These are phyloP conservation scores for Salix brachista DNA, from an alignment of 345 rosid species.

Conservation along the genomic window DNA sequence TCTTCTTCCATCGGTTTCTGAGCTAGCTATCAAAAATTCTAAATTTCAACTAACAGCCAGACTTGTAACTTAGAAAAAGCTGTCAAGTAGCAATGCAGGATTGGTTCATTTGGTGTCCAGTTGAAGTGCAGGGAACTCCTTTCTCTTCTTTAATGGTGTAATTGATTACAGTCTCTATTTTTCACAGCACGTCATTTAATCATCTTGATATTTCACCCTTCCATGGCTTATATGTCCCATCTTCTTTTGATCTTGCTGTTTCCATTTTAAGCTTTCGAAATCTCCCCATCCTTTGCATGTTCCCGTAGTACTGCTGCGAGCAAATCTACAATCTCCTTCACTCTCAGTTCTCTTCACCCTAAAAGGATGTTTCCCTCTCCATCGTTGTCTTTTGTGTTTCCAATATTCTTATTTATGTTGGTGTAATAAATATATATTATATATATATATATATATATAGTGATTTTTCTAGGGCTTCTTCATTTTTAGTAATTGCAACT, in stretches of 20 bases:
- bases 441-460: too few species aligned
- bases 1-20: not conserved
- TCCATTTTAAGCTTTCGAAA: conserved; percentile 16
- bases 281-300: not conserved
- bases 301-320: not conserved
- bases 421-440: not conserved
- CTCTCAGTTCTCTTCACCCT: conserved; percentile 5
- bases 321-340: not conserved
- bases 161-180: not conserved
- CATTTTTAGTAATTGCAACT: not conserved
- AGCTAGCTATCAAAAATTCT: not conserved
- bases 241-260: not conserved
- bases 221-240: not conserved
- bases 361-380: not conserved
- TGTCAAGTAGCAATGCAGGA: not conserved
- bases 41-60: not conserved
- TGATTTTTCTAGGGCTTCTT: conserved; percentile 4
- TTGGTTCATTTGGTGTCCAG: not conserved
- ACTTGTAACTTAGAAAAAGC: not conserved
- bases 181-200: not conserved
- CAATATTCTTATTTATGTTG: not conserved
- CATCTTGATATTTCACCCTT: not conserved
- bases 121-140: not conserved
- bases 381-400: not conserved
- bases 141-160: not conserved